These are phyloP conservation scores for Picea sitchensis DNA, from an alignment of 75 land plant genomes.

Conservation along the genomic window DNA sequence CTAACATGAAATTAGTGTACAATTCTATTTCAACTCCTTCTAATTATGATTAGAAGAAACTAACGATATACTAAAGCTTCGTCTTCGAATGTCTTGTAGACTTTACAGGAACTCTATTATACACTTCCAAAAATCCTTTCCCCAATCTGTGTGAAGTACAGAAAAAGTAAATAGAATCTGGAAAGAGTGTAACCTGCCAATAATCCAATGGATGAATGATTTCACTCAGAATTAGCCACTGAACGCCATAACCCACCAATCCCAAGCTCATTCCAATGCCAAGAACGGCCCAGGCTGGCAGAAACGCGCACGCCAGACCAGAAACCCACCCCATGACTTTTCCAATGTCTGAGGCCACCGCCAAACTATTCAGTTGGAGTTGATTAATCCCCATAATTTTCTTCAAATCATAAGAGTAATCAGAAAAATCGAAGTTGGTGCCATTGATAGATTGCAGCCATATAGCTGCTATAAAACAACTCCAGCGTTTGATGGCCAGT, in stretches of 20 bases:
- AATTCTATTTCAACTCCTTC: too few relatives aligned
- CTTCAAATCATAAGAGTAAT: slow-evolving; percentile 80
- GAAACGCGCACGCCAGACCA: slow-evolving; percentile 46
- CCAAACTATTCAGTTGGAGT: slow-evolving; percentile 76
- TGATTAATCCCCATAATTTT: slow-evolving; percentile 64
- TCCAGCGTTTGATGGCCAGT: slow-evolving; percentile 28
- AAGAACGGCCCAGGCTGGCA: slow-evolving; percentile 66
- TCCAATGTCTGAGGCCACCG: slow-evolving; percentile 83
- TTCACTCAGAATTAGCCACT: slow-evolving; percentile 51
- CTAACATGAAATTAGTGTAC: too few relatives aligned
- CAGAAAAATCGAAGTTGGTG: slow-evolving; percentile 67
- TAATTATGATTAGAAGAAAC: too few relatives aligned
- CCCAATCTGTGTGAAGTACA: too few relatives aligned
- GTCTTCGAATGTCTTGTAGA: too few relatives aligned
- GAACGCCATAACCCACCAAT: slow-evolving; percentile 60
- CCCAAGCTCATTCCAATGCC: slow-evolving; percentile 52
- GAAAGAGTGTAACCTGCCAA: slow-evolving; percentile 19
- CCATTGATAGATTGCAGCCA: slow-evolving; percentile 86
- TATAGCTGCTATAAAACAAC: slow-evolving; percentile 67
- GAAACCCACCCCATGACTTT: slow-evolving; percentile 72
- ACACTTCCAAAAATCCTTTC: too few relatives aligned
- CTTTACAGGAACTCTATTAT: too few relatives aligned
- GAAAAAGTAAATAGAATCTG: too few relatives aligned
- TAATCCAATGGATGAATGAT: slow-evolving; percentile 36
- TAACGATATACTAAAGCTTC: too few relatives aligned